Evolutionary conservation across 2,329 filamentous ascomycete genomes (phyloP).

Genomic region (Teratosphaeriaceae sp.): DNA sequence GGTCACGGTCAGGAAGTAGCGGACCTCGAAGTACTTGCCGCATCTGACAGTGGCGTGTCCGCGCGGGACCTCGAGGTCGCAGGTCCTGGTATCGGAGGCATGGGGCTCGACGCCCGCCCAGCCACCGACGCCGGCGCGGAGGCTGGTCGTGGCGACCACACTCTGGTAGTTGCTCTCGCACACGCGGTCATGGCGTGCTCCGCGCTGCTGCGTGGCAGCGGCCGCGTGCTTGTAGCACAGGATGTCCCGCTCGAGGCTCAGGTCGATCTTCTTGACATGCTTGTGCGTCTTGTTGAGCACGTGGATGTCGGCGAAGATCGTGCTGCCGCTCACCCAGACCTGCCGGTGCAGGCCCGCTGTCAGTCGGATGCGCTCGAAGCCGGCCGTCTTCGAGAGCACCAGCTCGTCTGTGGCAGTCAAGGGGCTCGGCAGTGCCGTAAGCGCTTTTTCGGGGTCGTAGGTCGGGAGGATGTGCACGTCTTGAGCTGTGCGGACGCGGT

Average conservation of each 20-base stretch:
- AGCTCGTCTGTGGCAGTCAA: constrained; percentile 45
- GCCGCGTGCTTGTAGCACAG: constrained; percentile 47
- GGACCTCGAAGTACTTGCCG: constrained; percentile 51
- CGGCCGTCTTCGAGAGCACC: constrained; percentile 32
- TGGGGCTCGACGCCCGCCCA: constrained; percentile 44
- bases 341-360: constrained; percentile 51
- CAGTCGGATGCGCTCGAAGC: constrained; percentile 40
- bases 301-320: constrained; percentile 49
- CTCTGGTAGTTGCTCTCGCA: constrained; percentile 46
- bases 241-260: constrained; percentile 46
- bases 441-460: constrained; percentile 50
- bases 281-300: constrained; percentile 46
- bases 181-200: constrained; percentile 45
- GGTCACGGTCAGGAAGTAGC: constrained; percentile 48
- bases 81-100: constrained; percentile 42
- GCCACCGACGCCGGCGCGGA: constrained; percentile 38
- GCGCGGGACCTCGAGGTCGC: constrained; percentile 44
- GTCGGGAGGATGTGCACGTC: constrained; percentile 47
- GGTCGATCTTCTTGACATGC: constrained; percentile 43
- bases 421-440: constrained; percentile 47
- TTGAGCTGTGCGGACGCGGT: constrained; percentile 44
- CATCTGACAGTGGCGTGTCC: constrained; percentile 46
- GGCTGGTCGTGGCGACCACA: constrained; percentile 37
- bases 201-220: constrained; percentile 41
- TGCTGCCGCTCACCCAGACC: constrained; percentile 52